Evolutionary conservation across 345 rosid species (phyloP).

Genomic region (Hibiscus tridactylites): DNA sequence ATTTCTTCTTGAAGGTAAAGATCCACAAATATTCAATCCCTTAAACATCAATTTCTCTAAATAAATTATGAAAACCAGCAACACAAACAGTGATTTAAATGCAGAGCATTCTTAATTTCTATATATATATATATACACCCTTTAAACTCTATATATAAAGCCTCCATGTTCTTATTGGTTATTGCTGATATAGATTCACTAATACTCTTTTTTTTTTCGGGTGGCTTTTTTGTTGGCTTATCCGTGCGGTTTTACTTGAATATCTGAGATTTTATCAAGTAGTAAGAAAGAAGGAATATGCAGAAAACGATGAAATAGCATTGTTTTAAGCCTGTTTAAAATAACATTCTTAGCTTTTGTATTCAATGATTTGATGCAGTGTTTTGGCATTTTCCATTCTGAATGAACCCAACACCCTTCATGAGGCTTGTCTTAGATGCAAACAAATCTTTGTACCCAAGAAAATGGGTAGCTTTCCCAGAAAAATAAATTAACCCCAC

Average conservation of each 20-base stretch:
- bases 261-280: not conserved
- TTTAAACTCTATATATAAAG: not conserved
- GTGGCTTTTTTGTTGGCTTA: not conserved
- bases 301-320: not conserved
- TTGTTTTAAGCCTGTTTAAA: not conserved
- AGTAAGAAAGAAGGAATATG: not conserved
- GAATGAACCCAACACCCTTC: not conserved
- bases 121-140: not conserved
- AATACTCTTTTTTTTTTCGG: not conserved
- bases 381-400: conserved; percentile 5
- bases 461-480: not conserved
- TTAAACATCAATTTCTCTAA: not conserved
- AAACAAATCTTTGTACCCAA: conserved; percentile 12
- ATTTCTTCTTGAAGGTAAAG: not conserved
- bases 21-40: not conserved
- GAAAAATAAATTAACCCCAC: not conserved
- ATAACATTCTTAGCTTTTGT: not conserved
- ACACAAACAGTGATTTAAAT: not conserved
- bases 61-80: too few relatives aligned
- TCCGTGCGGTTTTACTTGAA: not conserved
- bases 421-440: conserved; percentile 18
- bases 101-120: not conserved
- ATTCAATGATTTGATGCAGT: conserved; percentile 4
- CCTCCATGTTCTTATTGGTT: not conserved
- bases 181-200: not conserved